Conservation (phyloP, 441 rosid genomes). For the Melastoma candidum region DNA sequence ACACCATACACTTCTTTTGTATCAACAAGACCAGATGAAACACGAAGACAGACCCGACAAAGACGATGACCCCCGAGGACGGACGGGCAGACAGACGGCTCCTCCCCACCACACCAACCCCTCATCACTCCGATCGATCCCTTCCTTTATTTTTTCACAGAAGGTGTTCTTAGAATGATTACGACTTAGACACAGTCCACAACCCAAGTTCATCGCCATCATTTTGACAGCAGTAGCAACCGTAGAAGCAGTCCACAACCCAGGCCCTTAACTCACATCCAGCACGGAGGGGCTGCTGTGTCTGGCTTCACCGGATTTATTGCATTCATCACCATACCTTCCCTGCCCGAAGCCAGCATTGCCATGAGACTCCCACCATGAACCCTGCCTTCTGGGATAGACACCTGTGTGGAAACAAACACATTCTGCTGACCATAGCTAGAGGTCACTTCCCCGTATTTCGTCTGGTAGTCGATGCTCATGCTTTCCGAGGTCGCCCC, state of each 20-base stretch:
- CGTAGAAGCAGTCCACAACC: not conserved
- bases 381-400: slow-evolving; percentile 86
- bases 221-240: too few relatives aligned
- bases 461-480: slow-evolving; percentile 45
- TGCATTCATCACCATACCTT: slow-evolving; percentile 11
- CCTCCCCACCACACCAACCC: too few relatives aligned
- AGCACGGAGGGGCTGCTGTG: slow-evolving; percentile 19
- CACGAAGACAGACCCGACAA: too few relatives aligned
- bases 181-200: too few relatives aligned
- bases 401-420: slow-evolving; percentile 21
- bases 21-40: too few relatives aligned
- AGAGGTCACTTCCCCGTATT: slow-evolving; percentile 21
- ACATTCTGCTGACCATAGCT: slow-evolving; percentile 32
- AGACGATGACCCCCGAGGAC: too few relatives aligned
- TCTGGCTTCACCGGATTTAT: slow-evolving; percentile 21
- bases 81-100: too few relatives aligned
- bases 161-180: too few relatives aligned
- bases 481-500: slow-evolving; percentile 35
- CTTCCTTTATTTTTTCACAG: too few relatives aligned
- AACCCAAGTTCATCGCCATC: too few relatives aligned
- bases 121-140: too few relatives aligned
- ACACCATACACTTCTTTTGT: too few relatives aligned
- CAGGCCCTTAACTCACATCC: slow-evolving; percentile 38
- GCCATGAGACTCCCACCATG: slow-evolving; percentile 96
- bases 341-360: slow-evolving; percentile 47